Evolutionary conservation across 1,284 basidiomycete genomes (phyloP).

Genomic region (Bjerkandera adusta): DNA sequence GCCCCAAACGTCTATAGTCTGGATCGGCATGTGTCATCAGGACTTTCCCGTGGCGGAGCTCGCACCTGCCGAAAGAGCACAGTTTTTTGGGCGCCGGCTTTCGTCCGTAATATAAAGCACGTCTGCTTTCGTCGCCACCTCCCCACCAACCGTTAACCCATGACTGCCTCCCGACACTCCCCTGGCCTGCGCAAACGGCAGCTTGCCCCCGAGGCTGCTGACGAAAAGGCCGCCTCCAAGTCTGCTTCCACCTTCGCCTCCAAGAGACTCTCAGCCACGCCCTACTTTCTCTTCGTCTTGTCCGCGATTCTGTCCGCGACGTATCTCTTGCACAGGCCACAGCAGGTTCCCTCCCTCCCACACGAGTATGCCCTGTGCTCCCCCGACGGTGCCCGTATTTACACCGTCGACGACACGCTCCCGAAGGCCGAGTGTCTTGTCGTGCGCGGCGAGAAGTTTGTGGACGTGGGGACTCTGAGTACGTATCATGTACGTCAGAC

Average conservation of each 20-base stretch:
- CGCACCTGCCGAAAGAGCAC: constrained; percentile 2
- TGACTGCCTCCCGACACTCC: constrained; percentile 18
- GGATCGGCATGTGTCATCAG: neutral
- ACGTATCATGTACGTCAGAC: constrained; percentile 24
- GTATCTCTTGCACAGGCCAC: constrained; percentile 9
- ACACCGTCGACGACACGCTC: constrained; percentile 55
- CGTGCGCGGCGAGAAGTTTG: constrained; percentile 46
- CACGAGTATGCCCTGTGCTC: constrained; percentile 60
- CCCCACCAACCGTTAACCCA: constrained; percentile 8
- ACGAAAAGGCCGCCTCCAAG: constrained; percentile 8
- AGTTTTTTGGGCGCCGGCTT: neutral
- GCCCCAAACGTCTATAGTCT: neutral
- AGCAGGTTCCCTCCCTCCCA: constrained; percentile 11
- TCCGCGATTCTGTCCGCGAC: constrained; percentile 17
- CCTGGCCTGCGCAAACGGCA: constrained; percentile 21
- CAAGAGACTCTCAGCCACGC: neutral
- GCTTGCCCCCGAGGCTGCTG: constrained; percentile 11
- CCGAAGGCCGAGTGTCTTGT: constrained; percentile 58
- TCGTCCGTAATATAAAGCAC: constrained; percentile 11
- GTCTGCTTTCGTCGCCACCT: neutral
- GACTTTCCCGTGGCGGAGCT: neutral
- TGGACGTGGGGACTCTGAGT: constrained; percentile 58
- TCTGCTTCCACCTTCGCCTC: neutral
- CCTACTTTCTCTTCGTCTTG: constrained; percentile 14
- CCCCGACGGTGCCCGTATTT: constrained; percentile 44